A percentile compares a stretch with the other conserved stretches of the same genome.
phyloP scores from a whole-genome alignment of 2,329 filamentous ascomycete genomes.

The Apiospora rasikravindrae region DNA sequence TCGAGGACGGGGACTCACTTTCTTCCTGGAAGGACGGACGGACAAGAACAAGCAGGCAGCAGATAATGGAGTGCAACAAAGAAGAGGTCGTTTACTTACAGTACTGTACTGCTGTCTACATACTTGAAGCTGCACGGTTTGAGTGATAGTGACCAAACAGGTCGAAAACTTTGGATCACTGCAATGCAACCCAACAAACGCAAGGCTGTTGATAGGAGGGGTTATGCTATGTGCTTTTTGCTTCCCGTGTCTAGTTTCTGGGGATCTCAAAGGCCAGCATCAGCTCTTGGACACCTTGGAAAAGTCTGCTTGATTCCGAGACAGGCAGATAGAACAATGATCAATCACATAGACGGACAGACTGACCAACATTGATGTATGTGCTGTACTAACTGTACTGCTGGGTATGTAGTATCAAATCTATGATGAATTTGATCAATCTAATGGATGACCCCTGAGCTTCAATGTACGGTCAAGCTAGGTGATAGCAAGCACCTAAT shows the following conservation, averaged over 20 bases:
- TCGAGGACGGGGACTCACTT: neutral
- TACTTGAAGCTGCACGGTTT: neutral
- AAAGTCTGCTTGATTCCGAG: neutral
- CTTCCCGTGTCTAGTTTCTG: slow-evolving; percentile 2
- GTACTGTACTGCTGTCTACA: neutral
- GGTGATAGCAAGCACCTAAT: neutral
- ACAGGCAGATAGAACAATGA: neutral
- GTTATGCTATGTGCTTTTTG: neutral
- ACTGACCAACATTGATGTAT: neutral
- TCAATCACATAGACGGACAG: neutral
- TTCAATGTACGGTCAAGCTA: neutral
- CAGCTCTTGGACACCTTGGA: neutral
- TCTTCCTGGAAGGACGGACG: neutral
- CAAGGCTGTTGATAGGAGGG: neutral
- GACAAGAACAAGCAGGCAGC: neutral
- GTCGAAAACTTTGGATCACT: neutral
- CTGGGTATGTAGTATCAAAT: neutral
- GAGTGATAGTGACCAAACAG: neutral
- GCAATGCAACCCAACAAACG: neutral
- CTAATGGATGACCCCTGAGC: slow-evolving; percentile 1
- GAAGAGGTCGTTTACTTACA: neutral
- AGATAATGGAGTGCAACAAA: neutral
- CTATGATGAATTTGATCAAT: neutral
- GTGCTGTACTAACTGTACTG: neutral
- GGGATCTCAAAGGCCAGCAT: neutral